Conservation (phyloP, 495 filamentous ascomycete genomes). For the Hypoxylon perforatum region DNA sequence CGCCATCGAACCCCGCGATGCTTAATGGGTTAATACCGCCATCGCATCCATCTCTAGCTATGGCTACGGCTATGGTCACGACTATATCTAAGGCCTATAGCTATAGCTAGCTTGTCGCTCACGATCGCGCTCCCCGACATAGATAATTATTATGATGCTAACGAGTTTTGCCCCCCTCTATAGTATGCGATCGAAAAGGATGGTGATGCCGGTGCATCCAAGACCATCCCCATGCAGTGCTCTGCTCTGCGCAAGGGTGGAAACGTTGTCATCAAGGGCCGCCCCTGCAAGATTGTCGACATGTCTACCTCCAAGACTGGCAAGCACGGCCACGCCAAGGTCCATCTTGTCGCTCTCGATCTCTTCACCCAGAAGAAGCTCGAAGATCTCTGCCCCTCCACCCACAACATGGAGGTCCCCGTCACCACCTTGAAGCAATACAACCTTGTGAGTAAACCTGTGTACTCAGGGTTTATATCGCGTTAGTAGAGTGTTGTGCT, state of each 20-base stretch:
- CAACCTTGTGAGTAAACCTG: conserved; percentile 79
- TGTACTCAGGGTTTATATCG: neutral
- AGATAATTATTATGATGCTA: conserved; percentile 35
- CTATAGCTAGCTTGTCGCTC: conserved; percentile 8
- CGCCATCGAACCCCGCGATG: conserved; percentile 39
- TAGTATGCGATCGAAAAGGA: conserved; percentile 93
- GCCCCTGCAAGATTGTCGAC: conserved; percentile 99
- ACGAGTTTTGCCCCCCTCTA: conserved; percentile 25
- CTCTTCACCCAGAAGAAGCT: conserved; percentile 99
- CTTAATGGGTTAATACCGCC: neutral
- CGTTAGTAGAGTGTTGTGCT: neutral
- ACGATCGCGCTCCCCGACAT: conserved; percentile 13
- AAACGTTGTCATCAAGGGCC: conserved; percentile 95
- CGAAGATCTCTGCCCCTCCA: conserved; percentile 98
- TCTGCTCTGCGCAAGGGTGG: conserved; percentile 99
- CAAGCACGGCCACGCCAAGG: conserved; percentile 99
- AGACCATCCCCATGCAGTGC: conserved; percentile 97
- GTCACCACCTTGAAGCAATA: conserved; percentile 89
- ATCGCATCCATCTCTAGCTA: conserved; percentile 12
- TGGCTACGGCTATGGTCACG: neutral
- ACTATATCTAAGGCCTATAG: too few relatives aligned
- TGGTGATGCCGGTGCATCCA: conserved; percentile 92
- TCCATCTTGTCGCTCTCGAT: conserved; percentile 95
- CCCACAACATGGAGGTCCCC: conserved; percentile 99
- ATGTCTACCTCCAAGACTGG: conserved; percentile 99